A percentile compares a stretch with the other conserved stretches of the same genome.
Conservation (phyloP, 2,329 filamentous ascomycete species). For the Coniochaeta ligniaria region DNA sequence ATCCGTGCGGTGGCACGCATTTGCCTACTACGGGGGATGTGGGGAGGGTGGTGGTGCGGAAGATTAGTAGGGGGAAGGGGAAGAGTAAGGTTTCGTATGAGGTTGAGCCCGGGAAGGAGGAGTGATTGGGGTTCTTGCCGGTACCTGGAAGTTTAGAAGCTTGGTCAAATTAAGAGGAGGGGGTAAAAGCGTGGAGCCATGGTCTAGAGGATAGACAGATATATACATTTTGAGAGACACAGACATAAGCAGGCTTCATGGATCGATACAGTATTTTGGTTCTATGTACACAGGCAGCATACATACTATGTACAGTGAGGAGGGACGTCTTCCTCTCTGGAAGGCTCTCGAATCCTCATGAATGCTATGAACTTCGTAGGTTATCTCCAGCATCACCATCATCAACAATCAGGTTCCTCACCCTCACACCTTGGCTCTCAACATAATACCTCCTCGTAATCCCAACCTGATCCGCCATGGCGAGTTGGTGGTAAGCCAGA, state of each 20-base stretch:
- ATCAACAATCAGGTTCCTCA: constrained; percentile 69
- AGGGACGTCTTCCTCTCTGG: neutral
- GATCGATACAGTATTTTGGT: neutral
- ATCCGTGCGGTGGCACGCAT: constrained; percentile 2
- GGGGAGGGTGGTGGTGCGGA: neutral
- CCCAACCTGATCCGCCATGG: constrained; percentile 59
- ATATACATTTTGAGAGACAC: neutral
- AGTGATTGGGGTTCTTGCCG: neutral
- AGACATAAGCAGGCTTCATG: neutral
- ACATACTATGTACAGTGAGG: neutral
- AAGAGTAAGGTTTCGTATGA: neutral
- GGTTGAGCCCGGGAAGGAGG: neutral
- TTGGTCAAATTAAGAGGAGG: neutral
- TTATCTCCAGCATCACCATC: constrained; percentile 19
- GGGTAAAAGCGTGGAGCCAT: neutral
- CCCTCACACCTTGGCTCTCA: constrained; percentile 69
- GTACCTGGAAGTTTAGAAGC: neutral
- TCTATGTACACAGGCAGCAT: neutral
- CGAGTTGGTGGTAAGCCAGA: constrained; percentile 56
- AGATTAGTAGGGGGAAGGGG: neutral
- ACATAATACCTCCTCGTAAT: constrained; percentile 74
- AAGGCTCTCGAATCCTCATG: neutral
- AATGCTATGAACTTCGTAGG: neutral
- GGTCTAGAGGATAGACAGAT: neutral
- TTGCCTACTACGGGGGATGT: neutral